Evolutionary conservation across 2,329 filamentous ascomycete species (phyloP), one percentile per base, ranked within the genome.

Genomic region (Myriosclerotinia scirpicola): DNA sequence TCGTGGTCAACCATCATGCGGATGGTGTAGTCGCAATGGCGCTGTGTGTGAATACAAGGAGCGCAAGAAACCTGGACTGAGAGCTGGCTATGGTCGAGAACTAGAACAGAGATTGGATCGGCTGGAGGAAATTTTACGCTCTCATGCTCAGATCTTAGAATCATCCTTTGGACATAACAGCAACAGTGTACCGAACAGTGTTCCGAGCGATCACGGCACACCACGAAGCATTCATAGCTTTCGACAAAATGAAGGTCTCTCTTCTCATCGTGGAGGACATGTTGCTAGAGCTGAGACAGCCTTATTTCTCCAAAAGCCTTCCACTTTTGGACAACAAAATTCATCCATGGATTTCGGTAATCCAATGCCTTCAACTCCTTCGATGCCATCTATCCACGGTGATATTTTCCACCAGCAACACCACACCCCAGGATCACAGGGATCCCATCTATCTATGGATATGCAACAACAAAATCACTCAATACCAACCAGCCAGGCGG

Each of bases 81-180:
- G 75, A 67, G 87, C 87, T 44, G 87, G 87, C 20, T 92, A 92
- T 76, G 89, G 89, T 20, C 85, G 89, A 65, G 89, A 92, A 77
- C 79, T 92, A 38, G 89, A 92, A 76, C 87, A 90, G 72, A 84
- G 90, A 48, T 83, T 92, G 52, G 89, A 91, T 74, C 84, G 85
- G 72, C 81, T 91, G 15, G 89, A 91, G 75, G 84, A 87, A 67
- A 85, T 90, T 54, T 79, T 91, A 58, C 82, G 85, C 63, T 81
- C 84, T 0, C 89, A 92, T 77, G 84, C 87, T 58, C 87, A 88
- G 69, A 86, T 91, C 58, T 80, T 91, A 3, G 86, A 90, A 71
- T 81, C 80, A 38, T 83, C 84, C 64, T 81, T 87, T 58, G 55
- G 62, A 73, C 55, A 53, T 26, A 66, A 53, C 20, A 53, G 30